Conservation (phyloP, 2,329 filamentous ascomycete genomes). For the Aspergillus ochraceus region DNA sequence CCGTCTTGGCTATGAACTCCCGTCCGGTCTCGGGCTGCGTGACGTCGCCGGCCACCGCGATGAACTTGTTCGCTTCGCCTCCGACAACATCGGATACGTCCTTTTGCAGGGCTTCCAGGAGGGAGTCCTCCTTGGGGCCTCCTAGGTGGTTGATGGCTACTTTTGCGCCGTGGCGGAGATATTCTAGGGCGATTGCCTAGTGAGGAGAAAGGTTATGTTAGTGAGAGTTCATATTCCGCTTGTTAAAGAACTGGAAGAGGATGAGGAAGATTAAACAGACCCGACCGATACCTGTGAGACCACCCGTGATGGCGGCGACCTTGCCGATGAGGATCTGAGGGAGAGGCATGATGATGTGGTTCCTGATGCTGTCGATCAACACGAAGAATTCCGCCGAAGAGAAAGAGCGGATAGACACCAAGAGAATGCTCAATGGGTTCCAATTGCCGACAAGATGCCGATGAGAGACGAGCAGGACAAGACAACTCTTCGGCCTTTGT, state of each 20-base stretch:
- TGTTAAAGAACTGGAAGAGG: not conserved
- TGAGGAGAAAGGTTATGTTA: not conserved
- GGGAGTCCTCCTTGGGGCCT: slow-evolving; percentile 28
- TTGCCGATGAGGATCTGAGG: slow-evolving; percentile 66
- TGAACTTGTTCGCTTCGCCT: slow-evolving; percentile 47
- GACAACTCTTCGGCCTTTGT: not conserved
- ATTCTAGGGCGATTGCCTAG: slow-evolving; percentile 74
- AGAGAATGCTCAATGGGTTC: too few relatives aligned
- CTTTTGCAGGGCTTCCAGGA: slow-evolving; percentile 31
- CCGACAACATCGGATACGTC: slow-evolving; percentile 30
- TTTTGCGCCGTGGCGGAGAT: slow-evolving; percentile 72
- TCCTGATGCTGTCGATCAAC: not conserved
- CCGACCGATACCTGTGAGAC: slow-evolving; percentile 80
- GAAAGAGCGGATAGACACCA: too few relatives aligned
- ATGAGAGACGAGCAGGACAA: not conserved
- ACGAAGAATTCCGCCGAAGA: not conserved
- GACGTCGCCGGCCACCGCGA: slow-evolving; percentile 75
- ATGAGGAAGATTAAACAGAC: slow-evolving; percentile 16
- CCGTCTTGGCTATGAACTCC: slow-evolving; percentile 65
- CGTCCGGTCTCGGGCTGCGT: slow-evolving; percentile 70
- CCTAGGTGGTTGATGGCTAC: slow-evolving; percentile 81
- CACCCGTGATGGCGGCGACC: slow-evolving; percentile 82
- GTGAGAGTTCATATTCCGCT: not conserved
- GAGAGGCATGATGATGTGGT: slow-evolving; percentile 31
- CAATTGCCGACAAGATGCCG: not conserved